A percentile compares a stretch with the other conserved stretches of the same genome.
phyloP scores from a whole-genome alignment of 768 basidiomycete genomes.

The Trametes gibbosa region DNA sequence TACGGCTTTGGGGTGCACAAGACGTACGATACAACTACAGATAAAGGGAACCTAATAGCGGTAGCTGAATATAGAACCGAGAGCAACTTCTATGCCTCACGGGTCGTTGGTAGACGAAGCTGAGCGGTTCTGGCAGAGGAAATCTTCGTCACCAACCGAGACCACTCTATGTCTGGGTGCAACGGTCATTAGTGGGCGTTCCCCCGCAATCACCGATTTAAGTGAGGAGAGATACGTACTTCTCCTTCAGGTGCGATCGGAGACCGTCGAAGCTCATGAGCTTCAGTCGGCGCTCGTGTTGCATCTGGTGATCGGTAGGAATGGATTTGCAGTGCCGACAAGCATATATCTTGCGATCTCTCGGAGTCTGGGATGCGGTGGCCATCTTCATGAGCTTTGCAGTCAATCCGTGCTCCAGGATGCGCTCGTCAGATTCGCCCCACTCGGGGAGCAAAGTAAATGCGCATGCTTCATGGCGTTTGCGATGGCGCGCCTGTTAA shows the following conservation, averaged over 20 bases:
- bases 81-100: background rate
- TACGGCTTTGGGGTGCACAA: background rate
- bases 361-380: conserved; percentile 26
- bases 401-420: conserved; percentile 27
- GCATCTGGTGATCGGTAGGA: conserved; percentile 8
- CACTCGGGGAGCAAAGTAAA: conserved; percentile 33
- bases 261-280: conserved; percentile 54
- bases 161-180: conserved; percentile 48
- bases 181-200: background rate
- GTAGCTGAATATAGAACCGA: background rate
- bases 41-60: background rate
- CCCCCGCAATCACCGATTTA: background rate
- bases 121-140: conserved; percentile 32
- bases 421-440: background rate
- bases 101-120: background rate
- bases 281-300: conserved; percentile 16
- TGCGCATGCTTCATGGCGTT: conserved; percentile 56
- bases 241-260: conserved; percentile 59
- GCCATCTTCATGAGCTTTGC: conserved; percentile 15
- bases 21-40: background rate
- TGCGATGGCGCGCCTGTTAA: conserved; percentile 57
- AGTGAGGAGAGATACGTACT: conserved; percentile 38
- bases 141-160: conserved; percentile 53
- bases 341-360: conserved; percentile 28
- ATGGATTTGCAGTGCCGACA: conserved; percentile 12